Conservation (phyloP, 2,329 filamentous ascomycete species). For the Arthrobotrys entomopaga region DNA sequence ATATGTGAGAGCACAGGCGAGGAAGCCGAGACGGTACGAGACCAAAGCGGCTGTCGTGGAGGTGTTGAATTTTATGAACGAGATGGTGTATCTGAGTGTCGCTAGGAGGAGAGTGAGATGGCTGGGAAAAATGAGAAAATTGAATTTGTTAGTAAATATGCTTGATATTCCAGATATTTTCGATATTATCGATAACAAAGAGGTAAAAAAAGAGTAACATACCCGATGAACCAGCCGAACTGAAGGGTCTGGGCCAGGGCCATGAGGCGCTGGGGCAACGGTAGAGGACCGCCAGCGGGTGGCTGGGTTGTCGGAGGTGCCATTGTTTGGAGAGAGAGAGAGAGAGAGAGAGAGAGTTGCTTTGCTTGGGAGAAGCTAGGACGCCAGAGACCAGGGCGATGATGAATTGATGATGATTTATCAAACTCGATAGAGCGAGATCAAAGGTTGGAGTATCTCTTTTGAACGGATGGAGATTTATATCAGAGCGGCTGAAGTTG, state of each 20-base stretch:
- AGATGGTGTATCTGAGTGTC: constrained; percentile 83
- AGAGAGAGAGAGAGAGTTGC: too few species aligned
- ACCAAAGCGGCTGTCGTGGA: constrained; percentile 79
- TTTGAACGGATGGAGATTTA: constrained; percentile 20
- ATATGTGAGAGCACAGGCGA: constrained; percentile 90
- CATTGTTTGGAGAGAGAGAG: constrained; percentile 66
- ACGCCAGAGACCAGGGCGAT: background rate
- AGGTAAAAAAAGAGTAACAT: constrained; percentile 64
- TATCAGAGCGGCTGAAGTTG: background rate
- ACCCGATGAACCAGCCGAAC: constrained; percentile 88
- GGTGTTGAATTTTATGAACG: constrained; percentile 89
- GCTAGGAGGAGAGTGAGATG: constrained; percentile 86
- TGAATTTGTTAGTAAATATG: constrained; percentile 4
- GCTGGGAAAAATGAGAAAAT: constrained; percentile 65
- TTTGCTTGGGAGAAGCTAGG: background rate
- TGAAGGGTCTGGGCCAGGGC: constrained; percentile 88
- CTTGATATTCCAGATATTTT: background rate
- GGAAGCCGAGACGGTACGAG: constrained; percentile 88
- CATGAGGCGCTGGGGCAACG: constrained; percentile 78
- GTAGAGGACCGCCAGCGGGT: constrained; percentile 59
- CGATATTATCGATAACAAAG: constrained; percentile 48
- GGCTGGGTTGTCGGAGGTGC: constrained; percentile 74
- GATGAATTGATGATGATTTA: background rate
- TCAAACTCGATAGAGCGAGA: too few species aligned
- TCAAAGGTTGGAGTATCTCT: background rate